Evolutionary conservation across 1,284 basidiomycete species (phyloP), one percentile per base, ranked within the genome.

Genomic region (Pisolithus thermaeus): DNA sequence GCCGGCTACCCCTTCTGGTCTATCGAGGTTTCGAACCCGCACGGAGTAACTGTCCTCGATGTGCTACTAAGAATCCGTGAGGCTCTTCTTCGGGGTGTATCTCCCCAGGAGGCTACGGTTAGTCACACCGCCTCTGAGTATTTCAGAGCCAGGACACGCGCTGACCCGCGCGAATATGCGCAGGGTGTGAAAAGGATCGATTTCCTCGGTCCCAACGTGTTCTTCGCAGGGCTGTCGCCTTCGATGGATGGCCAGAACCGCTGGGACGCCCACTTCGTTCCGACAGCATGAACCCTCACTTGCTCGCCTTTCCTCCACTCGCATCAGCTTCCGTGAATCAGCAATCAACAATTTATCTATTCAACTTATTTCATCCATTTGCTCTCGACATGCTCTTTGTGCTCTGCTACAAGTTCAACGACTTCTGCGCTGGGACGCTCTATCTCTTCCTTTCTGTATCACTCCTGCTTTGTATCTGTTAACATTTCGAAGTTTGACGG

Each of bases 161-260:
- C 63, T 59, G 67, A 67, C 54, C 64, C 61, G 60, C 56, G 65
- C 58, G 64, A 69, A 63, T 66, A 55, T 58, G 63, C 56, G 56
- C 64, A 69, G 57, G 64, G 64, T 6, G 50, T 66, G 35, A 68
- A 68, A 60, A 57, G 66, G 57, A 51, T 66, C 38, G 64, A 66
- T 55, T 63, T 68, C 56, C 66, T 66, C 49, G 67, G 67, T 41
- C 64, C 52, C 1, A 67, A 68, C 36, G 47, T 64, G 45, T 55
- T 54, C 35, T 66, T 69, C 32, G 63, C 53, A 9, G 64, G 64
- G 2, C 25, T 66, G 23, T 55, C 56, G 28, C 55, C 52, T 48
- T 53, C 60, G 32, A 50, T 45, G 28, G 59, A 67, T 11, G 66
- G 63, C 8, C 55, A 22, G 25, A 57, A 60, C 38, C 49, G 57